Evolutionary conservation across 1,284 basidiomycete genomes (phyloP), one percentile per base, ranked within the genome.

Genomic region (Moniliophthora roreri): DNA sequence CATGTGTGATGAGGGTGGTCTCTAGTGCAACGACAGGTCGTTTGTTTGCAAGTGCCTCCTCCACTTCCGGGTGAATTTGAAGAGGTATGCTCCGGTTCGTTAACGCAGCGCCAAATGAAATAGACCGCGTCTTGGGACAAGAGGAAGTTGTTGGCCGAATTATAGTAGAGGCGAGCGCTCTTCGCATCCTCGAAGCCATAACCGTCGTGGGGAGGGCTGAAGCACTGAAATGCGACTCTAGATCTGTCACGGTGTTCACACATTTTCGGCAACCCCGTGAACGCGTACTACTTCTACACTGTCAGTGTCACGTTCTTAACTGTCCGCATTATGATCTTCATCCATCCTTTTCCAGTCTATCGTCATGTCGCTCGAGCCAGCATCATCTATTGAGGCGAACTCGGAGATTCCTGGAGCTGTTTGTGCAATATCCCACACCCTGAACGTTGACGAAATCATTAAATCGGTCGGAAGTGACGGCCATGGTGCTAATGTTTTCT

Each of bases 1-100:
- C 96, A 76, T 98, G 93, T 0, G 95, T 95, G 56, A 97, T 86
- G 56, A 99, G 86, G 1, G 95, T 89, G 1, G 92, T 93, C 64
- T 91, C 89, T n/a, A 91, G 77, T 18, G 89, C 89, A 8, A 91
- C 88, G 44, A 90, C 73, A 38, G 88, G 82, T 60, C 70, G 74
- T 34, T 71, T 71, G 45, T 74, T 70, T 13, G 77, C 73, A 26
- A 95, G 75, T 1, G 93, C 93, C 59, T 92, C 80, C 60, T 87
- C 74, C 26, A 92, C 87, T 68, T 95, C 92, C 11, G 89, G 85
- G 57, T 88, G 86, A 24, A 91, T 65, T 65, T 91, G 88, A 8
- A 90, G 63, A n/a, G 79, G 76, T 20, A 72, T 67, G 36, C 66
- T 53, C n/a, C 34, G 21, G 16, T 37, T 18, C n/a, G 32, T 28